Evolutionary conservation across 1,139 yeast genomes (phyloP).

Genomic region (Suhomyces choctaworum): DNA sequence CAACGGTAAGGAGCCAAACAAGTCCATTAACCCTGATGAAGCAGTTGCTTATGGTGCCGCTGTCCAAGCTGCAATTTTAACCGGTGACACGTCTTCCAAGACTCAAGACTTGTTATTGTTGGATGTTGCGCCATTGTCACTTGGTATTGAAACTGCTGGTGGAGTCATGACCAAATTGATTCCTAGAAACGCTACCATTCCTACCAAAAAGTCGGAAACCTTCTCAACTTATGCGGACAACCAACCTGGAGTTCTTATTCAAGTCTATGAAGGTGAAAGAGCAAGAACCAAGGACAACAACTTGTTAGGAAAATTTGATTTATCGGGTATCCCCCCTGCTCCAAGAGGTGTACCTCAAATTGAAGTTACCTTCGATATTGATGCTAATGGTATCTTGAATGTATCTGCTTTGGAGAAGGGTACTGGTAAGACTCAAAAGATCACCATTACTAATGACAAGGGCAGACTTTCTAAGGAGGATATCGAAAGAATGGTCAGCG

Average conservation of each 20-base stretch:
- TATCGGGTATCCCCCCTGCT: slow-evolving; percentile 50
- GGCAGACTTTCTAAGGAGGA: slow-evolving; percentile 31
- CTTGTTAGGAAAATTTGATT: slow-evolving; percentile 47
- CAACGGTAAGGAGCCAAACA: slow-evolving; percentile 88
- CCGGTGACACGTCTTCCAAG: slow-evolving; percentile 29
- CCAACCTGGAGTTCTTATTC: slow-evolving; percentile 50
- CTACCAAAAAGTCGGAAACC: slow-evolving; percentile 48
- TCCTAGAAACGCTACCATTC: slow-evolving; percentile 49
- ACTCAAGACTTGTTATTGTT: slow-evolving; percentile 32
- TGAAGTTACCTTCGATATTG: slow-evolving; percentile 47
- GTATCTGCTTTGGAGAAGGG: slow-evolving; percentile 50
- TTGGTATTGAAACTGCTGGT: slow-evolving; percentile 51
- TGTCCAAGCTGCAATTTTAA: slow-evolving; percentile 32
- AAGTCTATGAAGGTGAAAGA: slow-evolving; percentile 51
- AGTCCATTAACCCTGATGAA: slow-evolving; percentile 75
- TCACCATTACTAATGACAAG: slow-evolving; percentile 60
- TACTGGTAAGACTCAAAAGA: slow-evolving; percentile 68
- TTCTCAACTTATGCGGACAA: slow-evolving; percentile 52
- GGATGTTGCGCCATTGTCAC: slow-evolving; percentile 49
- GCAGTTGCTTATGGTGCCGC: slow-evolving; percentile 79
- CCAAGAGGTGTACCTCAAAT: slow-evolving; percentile 53
- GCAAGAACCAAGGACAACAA: slow-evolving; percentile 47
- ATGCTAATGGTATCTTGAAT: slow-evolving; percentile 50
- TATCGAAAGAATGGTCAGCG: slow-evolving; percentile 30
- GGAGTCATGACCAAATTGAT: slow-evolving; percentile 51